Base-by-base conservation (phyloP, 805 yeast species). In the Wickerhamomyces alni region DNA sequence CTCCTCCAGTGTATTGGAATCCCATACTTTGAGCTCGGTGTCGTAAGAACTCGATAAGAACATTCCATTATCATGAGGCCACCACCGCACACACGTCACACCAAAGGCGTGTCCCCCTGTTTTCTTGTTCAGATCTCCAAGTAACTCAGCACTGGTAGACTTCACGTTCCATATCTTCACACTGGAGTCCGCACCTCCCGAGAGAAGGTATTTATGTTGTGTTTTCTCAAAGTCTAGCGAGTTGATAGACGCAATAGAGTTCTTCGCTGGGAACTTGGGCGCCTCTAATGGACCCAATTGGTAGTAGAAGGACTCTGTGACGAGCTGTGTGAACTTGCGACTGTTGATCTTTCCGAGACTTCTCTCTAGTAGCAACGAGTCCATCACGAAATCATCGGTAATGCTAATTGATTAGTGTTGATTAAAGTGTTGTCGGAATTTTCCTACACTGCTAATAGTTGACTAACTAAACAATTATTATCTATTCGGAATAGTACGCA, bases 11-110 rank as follows among this genome's bases (percentile, higher is more conserved):
- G 71, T 63, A 40, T 72, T 72, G 0, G 96, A 72, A 55, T 87
- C 96, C 94, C 95, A 89, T 1, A 87, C 68, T 45, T 80, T 83
- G 17, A 88, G 74, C 0, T 77, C 73, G 42, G 74, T 77, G 58
- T 89, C 97, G 57, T 79, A 87, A 0, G 96, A 86, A 1, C 87
- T 77, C 3, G 87, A 74, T 16, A 87, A 69, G 63, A 87, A 88
- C 80, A 89, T 70, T 1, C 96, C 96, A 26, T 80, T 77, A 59
- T 89, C 97, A 33, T 66, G 65, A 0, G 93, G 88, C 91, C 96
- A 91, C 97, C 97, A 89, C 50, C 72, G 67, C 1, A 86, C 66
- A 13, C 75, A 62, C 0, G 95, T 83, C 0, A 89, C 69, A 0
- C 96, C 95, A 56, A 70, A 87, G 16, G 63, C 57, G 54, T 89